phyloP scores from a whole-genome alignment of 495 filamentous ascomycete genomes.

The Neurospora sp. region DNA sequence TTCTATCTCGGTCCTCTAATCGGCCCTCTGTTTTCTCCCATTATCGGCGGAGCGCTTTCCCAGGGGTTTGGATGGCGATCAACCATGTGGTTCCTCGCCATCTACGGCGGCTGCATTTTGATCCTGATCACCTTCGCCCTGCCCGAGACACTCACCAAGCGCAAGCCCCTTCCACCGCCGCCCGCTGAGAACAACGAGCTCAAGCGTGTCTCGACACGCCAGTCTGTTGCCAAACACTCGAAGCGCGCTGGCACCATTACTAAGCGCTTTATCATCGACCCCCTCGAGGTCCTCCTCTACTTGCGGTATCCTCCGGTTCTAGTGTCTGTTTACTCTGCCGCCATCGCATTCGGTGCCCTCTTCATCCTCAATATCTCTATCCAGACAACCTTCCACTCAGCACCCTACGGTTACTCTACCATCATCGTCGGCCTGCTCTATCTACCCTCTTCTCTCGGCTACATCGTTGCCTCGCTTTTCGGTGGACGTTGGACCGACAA shows the following conservation, averaged over 20 bases:
- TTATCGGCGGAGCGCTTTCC: constrained; percentile 72
- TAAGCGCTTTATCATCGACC: constrained; percentile 67
- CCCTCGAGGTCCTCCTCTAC: constrained; percentile 66
- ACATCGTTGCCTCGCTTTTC: constrained; percentile 57
- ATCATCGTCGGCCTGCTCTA: constrained; percentile 75
- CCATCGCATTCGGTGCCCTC: constrained; percentile 69
- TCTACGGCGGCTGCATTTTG: constrained; percentile 60
- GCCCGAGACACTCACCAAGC: constrained; percentile 53
- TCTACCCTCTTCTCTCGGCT: constrained; percentile 71
- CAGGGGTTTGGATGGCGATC: constrained; percentile 69
- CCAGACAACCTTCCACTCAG: constrained; percentile 57
- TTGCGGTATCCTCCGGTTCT: constrained; percentile 72
- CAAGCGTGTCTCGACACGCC: constrained; percentile 50
- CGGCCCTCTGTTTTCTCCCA: constrained; percentile 75
- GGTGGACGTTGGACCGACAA: constrained; percentile 81
- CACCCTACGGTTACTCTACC: constrained; percentile 66
- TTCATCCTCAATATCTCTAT: constrained; percentile 85
- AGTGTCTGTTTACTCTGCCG: constrained; percentile 71
- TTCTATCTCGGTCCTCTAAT: constrained; percentile 88
- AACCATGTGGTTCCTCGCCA: constrained; percentile 78
- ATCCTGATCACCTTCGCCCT: constrained; percentile 55
- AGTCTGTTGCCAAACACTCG: constrained; percentile 48
- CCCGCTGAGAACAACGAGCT: constrained; percentile 16
- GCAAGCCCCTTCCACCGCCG: constrained; percentile 4
- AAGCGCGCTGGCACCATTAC: constrained; percentile 40